Percentiles rank a stretch among this genome's conserved stretches.
These are phyloP conservation scores for Phytophthora meadii DNA, from an alignment of 352 stramenopile species.

Conservation along the genomic window DNA sequence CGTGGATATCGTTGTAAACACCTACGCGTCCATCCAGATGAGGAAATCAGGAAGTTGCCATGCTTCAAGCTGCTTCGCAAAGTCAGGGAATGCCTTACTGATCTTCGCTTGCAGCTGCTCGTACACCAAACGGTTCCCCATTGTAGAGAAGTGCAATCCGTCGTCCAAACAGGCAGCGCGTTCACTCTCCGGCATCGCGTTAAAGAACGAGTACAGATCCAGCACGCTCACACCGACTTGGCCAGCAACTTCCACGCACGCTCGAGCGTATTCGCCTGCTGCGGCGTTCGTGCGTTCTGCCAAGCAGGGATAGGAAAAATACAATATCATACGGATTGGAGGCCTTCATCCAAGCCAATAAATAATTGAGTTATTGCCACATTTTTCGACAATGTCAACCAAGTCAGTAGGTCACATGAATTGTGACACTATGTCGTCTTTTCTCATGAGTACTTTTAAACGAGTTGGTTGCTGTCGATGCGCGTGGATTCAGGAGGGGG, in stretches of 20 bases:
- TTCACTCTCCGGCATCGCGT: conserved; percentile 33
- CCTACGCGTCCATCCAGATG: conserved; percentile 34
- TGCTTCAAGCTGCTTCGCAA: conserved; percentile 35
- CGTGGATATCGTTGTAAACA: too few species aligned
- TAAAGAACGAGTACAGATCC: conserved; percentile 61
- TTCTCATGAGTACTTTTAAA: too few species aligned
- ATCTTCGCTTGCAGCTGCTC: conserved; percentile 49
- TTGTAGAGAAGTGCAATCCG: conserved; percentile 58
- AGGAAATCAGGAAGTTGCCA: conserved; percentile 49
- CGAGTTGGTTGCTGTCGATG: too few species aligned
- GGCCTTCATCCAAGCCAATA: too few species aligned
- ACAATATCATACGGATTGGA: too few species aligned
- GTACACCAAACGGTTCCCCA: conserved; percentile 56
- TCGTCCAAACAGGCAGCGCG: conserved; percentile 52
- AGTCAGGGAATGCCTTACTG: conserved; percentile 25
- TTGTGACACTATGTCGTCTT: too few species aligned
- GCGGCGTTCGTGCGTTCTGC: conserved; percentile 55
- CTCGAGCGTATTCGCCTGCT: conserved; percentile 50
- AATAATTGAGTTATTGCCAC: too few species aligned
- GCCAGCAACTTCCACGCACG: conserved; percentile 47
- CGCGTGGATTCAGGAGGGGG: too few species aligned
- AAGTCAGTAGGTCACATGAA: too few species aligned
- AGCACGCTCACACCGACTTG: conserved; percentile 40
- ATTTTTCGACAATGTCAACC: too few species aligned
- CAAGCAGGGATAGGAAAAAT: too few species aligned